Base-by-base conservation (phyloP, 306 rosid genomes). In the Cercis canadensis region DNA sequence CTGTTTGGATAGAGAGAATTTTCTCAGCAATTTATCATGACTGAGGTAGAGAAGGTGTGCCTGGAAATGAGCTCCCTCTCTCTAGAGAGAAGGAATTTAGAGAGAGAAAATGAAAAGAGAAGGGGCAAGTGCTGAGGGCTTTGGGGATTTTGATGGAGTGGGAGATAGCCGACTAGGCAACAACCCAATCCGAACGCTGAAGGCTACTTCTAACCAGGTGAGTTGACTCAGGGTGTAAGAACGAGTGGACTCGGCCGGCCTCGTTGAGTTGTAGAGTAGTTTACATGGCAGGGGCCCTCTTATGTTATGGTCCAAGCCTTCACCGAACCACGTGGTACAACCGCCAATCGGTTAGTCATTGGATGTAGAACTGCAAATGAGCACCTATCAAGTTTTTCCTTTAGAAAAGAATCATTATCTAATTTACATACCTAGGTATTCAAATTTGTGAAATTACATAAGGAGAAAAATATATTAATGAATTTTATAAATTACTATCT, bases 131-230 rank as follows among this genome's bases (percentile, higher is more conserved):
- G 5, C 0, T 33, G 13, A 58, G 64, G n/a, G 61, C 45, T 54
- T 58, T 32, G 53, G 74, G 69, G 75, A n/a, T 45, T 85, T 70
- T 66, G 70, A 74, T 29, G 29, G 62, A 53, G 43, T 4, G 16
- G 51, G 43, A 31, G 74, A 70, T 45, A 74, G 87, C 85, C 81
- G 73, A 61, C 65, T 34, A 43, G 39, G 31, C 74, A 65, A 60
- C 78, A 57, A 85, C 93, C 83, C 90, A 81, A 77, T 88, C 94
- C 81, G 75, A 67, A 75, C 56, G 10, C 56, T 1, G 14, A 11
- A 11, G 56, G 24, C 33, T 10, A 3, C 2, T 33, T 24, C 19
- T 50, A 17, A 75, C 78, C 56, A 54, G 70, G 75, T 70, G 83
- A 78, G 84, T 77, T 62, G 70, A 69, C 73, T 53, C 70, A 55